A percentile compares a stretch with the other conserved stretches of the same genome.
Evolutionary conservation across 352 stramenopile genomes (phyloP).

Genomic region (Phytopythium chamaehyphon): DNA sequence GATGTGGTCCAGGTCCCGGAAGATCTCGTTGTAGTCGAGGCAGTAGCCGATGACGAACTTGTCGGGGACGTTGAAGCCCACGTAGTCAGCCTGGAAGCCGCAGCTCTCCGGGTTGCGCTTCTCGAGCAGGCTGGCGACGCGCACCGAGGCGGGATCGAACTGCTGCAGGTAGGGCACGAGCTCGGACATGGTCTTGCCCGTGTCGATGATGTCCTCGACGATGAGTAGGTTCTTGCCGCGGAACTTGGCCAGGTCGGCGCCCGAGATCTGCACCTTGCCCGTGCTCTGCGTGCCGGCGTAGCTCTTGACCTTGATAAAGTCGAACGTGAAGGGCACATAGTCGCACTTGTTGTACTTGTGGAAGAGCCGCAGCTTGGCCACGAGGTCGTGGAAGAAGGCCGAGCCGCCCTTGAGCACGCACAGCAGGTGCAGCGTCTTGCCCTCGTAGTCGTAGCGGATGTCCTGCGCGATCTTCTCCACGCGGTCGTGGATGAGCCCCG

Average conservation of each 20-base stretch:
- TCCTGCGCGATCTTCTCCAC: constrained; percentile 91
- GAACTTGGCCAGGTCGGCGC: constrained; percentile 82
- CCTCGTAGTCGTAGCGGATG: constrained; percentile 87
- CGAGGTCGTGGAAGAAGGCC: constrained; percentile 88
- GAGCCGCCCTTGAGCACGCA: constrained; percentile 91
- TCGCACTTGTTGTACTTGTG: constrained; percentile 88
- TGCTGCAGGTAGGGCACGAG: constrained; percentile 86
- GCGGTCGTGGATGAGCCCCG: constrained; percentile 88
- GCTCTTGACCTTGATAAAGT: constrained; percentile 94
- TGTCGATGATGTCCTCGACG: constrained; percentile 98
- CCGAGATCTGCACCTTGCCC: constrained; percentile 90
- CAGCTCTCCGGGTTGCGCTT: constrained; percentile 90
- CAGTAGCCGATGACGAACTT: constrained; percentile 96
- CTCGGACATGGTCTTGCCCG: constrained; percentile 91
- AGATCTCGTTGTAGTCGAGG: constrained; percentile 97
- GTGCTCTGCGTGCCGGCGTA: constrained; percentile 92
- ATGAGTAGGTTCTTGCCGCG: constrained; percentile 91
- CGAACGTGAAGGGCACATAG: constrained; percentile 91
- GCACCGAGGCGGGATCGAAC: constrained; percentile 77
- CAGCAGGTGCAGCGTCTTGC: constrained; percentile 88
- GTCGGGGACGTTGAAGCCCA: constrained; percentile 95
- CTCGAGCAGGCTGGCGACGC: constrained; percentile 91
- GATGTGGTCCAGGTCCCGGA: constrained; percentile 94
- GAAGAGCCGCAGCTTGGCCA: constrained; percentile 79
- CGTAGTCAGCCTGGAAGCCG: constrained; percentile 92